Evolutionary conservation across 805 yeast species (phyloP), one percentile per base, ranked within the genome.

Genomic region (Candida andamanensis): DNA sequence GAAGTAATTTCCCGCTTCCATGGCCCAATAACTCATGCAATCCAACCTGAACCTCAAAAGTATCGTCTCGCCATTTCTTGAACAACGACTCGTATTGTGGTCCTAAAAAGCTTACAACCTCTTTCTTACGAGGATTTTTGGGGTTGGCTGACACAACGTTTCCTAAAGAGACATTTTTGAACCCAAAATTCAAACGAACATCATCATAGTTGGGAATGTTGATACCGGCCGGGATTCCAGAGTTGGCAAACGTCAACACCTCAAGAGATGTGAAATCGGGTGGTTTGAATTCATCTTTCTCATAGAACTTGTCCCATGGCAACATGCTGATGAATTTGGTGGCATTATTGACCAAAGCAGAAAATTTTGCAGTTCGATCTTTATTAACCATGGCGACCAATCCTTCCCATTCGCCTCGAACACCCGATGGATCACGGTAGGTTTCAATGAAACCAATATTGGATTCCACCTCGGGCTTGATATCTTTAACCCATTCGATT

Each of bases 331-430:
- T 82, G 51, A 76, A 83, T 8, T 63, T 57, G 27, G 75, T 70
- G 11, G 95, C 95, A 38, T 67, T 67, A 13, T 63, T 56, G 16
- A 86, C 95, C 42, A 86, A 67, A 8, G 64, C 65, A 17, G 80
- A 76, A 52, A 86, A 86, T 49, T 85, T 86, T 32, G 74, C 79
- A 12, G 96, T 86, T 40, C 94, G 72, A 41, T 85, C 90, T 51
- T 82, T 80, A 58, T 86, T 85, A 35, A 86, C 94, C 76, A 85
- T 82, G 14, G 95, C 90, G 20, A 86, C 92, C 29, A 86, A 63
- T 17, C 95, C 85, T 61, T 86, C 95, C 90, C 92, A 86, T 58
- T 86, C 96, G 38, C 95, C 96, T 50, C 87, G 74, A 28, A 85
- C 85, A 28, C 95, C 95, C 19, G 89, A 74, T 11, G 95, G 95